These are phyloP conservation scores for Saccharomycopsis capsularis DNA, from an alignment of 805 yeast species.

Conservation along the genomic window DNA sequence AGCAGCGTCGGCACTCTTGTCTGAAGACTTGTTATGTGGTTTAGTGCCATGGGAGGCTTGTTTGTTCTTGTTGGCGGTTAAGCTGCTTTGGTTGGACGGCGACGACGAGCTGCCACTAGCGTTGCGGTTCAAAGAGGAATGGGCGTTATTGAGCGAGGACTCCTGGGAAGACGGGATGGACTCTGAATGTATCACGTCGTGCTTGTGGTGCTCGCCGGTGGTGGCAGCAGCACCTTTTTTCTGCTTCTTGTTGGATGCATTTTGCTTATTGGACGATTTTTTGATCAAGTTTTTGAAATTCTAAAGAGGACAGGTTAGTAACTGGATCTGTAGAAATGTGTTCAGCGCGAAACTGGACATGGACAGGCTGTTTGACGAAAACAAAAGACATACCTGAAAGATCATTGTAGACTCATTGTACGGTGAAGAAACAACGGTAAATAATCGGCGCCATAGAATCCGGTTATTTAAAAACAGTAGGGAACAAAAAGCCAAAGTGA, in stretches of 20 bases:
- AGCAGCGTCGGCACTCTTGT: background rate
- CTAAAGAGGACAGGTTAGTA: conserved; percentile 6
- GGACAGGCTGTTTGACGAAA: no score
- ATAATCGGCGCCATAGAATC: no score
- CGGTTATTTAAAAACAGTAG: no score
- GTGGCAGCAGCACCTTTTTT: background rate
- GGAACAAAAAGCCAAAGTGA: no score
- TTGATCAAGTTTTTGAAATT: conserved; percentile 11
- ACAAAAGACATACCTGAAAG: background rate
- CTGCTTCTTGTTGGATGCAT: background rate
- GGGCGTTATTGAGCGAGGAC: background rate
- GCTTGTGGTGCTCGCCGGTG: background rate
- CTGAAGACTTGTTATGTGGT: no score
- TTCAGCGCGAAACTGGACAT: no score
- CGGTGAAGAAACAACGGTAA: no score
- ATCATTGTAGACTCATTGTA: background rate
- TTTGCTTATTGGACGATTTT: conserved; percentile 2
- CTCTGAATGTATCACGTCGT: background rate
- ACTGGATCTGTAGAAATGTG: no score
- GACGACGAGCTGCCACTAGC: background rate
- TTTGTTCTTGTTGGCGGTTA: background rate
- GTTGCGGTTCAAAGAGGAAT: background rate
- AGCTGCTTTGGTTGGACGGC: background rate
- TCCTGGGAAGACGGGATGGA: background rate
- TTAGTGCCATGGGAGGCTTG: background rate